These are phyloP conservation scores for Apiosordaria backusii DNA, from an alignment of 495 filamentous ascomycete species.

Conservation along the genomic window DNA sequence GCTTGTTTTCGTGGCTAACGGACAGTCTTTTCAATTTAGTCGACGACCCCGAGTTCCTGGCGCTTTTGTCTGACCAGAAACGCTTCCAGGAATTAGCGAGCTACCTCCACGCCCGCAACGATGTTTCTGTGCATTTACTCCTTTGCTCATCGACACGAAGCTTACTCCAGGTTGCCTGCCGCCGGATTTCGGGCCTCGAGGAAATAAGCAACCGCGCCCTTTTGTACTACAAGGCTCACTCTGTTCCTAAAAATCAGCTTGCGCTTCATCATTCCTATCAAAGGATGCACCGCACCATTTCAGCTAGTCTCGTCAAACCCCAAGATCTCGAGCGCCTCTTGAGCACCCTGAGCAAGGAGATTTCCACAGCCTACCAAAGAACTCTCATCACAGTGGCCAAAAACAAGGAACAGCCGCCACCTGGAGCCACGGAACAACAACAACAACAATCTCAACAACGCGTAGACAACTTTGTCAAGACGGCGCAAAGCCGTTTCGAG, in stretches of 20 bases:
- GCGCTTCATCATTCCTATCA: conserved; percentile 46
- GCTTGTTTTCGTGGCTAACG: conserved; percentile 64
- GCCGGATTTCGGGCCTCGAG: conserved; percentile 53
- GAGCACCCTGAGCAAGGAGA: conserved; percentile 38
- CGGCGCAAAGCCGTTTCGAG: conserved; percentile 39
- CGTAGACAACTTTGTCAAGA: conserved; percentile 36
- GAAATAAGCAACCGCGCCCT: conserved; percentile 35
- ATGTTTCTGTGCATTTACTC: conserved; percentile 63
- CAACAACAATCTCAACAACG: conserved; percentile 25
- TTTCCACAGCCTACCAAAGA: conserved; percentile 46
- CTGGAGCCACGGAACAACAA: conserved; percentile 29
- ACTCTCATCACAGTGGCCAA: conserved; percentile 33
- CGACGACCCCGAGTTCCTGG: conserved; percentile 49
- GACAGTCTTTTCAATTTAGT: conserved; percentile 63
- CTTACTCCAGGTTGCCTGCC: conserved; percentile 65
- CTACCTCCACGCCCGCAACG: conserved; percentile 43
- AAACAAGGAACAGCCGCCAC: conserved; percentile 22
- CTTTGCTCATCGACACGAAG: conserved; percentile 70
- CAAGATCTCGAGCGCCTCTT: conserved; percentile 50
- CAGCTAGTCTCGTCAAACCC: conserved; percentile 41
- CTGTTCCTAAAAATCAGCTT: conserved; percentile 19
- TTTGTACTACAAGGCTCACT: conserved; percentile 37
- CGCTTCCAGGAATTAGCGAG: conserved; percentile 47
- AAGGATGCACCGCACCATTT: conserved; percentile 43
- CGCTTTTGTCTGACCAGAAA: conserved; percentile 37